These are phyloP conservation scores for Russula vinacea DNA, from an alignment of 768 basidiomycete species.

Conservation along the genomic window DNA sequence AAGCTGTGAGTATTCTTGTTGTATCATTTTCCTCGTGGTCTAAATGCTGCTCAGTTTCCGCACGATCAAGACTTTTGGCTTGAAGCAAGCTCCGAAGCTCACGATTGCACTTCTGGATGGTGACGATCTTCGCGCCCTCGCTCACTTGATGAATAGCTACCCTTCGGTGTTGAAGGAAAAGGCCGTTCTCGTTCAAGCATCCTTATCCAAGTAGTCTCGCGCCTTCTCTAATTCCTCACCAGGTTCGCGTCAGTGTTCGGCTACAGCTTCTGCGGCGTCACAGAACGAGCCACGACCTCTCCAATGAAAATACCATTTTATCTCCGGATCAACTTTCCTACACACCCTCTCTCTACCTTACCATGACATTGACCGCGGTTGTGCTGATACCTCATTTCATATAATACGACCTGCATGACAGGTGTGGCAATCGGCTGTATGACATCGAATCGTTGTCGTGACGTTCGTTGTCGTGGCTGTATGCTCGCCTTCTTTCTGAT, in stretches of 20 bases:
- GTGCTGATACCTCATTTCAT: conserved; percentile 25
- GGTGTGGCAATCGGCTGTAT: neutral
- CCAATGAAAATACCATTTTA: conserved; percentile 4
- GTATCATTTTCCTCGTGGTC: conserved; percentile 19
- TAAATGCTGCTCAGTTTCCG: conserved; percentile 41
- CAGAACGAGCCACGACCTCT: conserved; percentile 1
- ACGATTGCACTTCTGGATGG: conserved; percentile 80
- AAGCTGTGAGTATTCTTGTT: conserved; percentile 53
- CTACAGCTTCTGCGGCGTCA: neutral
- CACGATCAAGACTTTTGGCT: conserved; percentile 68
- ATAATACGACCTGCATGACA: conserved; percentile 14
- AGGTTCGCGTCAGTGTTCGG: neutral
- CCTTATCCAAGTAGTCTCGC: conserved; percentile 17
- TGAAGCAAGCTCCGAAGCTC: conserved; percentile 83
- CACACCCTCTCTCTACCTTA: conserved; percentile 12
- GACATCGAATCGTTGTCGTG: neutral
- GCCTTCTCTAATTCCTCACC: neutral
- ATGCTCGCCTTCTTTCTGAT: conserved; percentile 2
- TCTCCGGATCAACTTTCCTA: conserved; percentile 9
- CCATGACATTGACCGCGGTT: conserved; percentile 9
- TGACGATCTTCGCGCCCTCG: conserved; percentile 79
- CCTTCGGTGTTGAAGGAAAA: conserved; percentile 72
- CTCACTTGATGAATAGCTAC: conserved; percentile 86
- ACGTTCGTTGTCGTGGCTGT: neutral
- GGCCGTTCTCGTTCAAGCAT: conserved; percentile 18